Evolutionary conservation across 768 basidiomycete species (phyloP), one percentile per base, ranked within the genome.

Genomic region (Kwoniella mangroviensis): DNA sequence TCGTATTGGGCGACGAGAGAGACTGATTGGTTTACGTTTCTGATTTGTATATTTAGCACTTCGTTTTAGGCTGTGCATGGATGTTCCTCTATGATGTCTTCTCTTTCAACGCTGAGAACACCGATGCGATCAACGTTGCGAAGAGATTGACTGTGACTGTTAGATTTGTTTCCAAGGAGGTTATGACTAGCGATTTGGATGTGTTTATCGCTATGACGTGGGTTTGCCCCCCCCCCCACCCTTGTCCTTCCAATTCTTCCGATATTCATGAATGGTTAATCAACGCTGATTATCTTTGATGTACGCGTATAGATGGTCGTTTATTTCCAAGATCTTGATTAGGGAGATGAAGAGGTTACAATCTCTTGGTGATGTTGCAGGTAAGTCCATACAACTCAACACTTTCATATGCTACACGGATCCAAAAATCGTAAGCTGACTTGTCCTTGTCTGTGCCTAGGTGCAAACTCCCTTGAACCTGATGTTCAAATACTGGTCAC

Each of bases 191-290:
- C 3, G 79, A 80, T 28, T 45, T 78, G 53, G 79, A 78, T 49
- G 75, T 78, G 2, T 80, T 80, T 51, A 74, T 78, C 28, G 74
- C 74, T 34, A 80, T 80, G 79, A 63, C 69, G 74, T 79, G 75
- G 65, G 77, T 73, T 26, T 2, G 9, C 5, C 26, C 15, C 34
- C 1, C 34, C 34, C 5, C 26, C 15, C 34, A 1, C 34, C 34
- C 34, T 34, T 34, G 6, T 7, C 6, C 34, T 34, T 34, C 26
- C 4, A 2, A 28, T 28, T 28, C n/a, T n/a, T 28, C 26, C 26
- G 2, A 28, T 4, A 28, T 4, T 28, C 26, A 28, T 2, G 6
- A 28, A 28, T 28, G 28, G 28, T 28, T 5, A 6, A 28, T 28
- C 28, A 3, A 57, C 1, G 26, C 24, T 64, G 45, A 60, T 9